phyloP scores from a whole-genome alignment of 768 basidiomycete species.

The Macrolepiota albuminosa region DNA sequence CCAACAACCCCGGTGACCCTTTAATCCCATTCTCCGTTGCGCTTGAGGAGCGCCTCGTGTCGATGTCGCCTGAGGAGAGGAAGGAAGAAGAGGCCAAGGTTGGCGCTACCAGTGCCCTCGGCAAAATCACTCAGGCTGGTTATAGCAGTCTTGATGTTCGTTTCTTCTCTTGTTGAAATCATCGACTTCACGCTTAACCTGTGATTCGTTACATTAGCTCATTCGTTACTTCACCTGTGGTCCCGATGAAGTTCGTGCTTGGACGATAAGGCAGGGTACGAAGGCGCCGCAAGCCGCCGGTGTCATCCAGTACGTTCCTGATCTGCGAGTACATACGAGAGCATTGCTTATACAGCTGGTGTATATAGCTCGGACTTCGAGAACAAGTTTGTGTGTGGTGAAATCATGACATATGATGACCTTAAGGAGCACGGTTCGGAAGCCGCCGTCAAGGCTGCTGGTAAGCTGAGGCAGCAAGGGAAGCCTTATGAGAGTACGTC shows the following conservation, averaged over 20 bases:
- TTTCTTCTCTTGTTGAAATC: slow-evolving; percentile 8
- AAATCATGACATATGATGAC: slow-evolving; percentile 92
- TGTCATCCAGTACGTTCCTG: slow-evolving; percentile 82
- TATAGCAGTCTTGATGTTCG: slow-evolving; percentile 81
- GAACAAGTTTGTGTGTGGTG: slow-evolving; percentile 96
- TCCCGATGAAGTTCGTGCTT: slow-evolving; percentile 94
- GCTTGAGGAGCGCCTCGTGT: slow-evolving; percentile 83
- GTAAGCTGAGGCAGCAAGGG: slow-evolving; percentile 92
- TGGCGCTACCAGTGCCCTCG: slow-evolving; percentile 71
- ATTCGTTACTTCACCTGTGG: slow-evolving; percentile 98
- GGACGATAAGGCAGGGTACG: slow-evolving; percentile 92
- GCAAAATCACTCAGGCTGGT: slow-evolving; percentile 94
- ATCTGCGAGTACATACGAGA: background rate
- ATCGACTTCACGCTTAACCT: background rate
- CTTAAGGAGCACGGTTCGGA: slow-evolving; percentile 91
- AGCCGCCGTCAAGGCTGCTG: slow-evolving; percentile 87
- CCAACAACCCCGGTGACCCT: slow-evolving; percentile 91
- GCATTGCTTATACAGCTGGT: background rate
- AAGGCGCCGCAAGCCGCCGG: slow-evolving; percentile 98
- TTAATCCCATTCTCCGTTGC: slow-evolving; percentile 97
- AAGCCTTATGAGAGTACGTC: slow-evolving; percentile 91
- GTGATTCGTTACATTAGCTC: slow-evolving; percentile 39
- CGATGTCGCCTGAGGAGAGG: slow-evolving; percentile 61
- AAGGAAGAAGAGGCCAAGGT: slow-evolving; percentile 72
- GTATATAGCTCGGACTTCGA: slow-evolving; percentile 83